Evolutionary conservation across 257 asterid species (phyloP), one percentile per base, ranked within the genome.

Genomic region (Dorcoceras hygrometricum): DNA sequence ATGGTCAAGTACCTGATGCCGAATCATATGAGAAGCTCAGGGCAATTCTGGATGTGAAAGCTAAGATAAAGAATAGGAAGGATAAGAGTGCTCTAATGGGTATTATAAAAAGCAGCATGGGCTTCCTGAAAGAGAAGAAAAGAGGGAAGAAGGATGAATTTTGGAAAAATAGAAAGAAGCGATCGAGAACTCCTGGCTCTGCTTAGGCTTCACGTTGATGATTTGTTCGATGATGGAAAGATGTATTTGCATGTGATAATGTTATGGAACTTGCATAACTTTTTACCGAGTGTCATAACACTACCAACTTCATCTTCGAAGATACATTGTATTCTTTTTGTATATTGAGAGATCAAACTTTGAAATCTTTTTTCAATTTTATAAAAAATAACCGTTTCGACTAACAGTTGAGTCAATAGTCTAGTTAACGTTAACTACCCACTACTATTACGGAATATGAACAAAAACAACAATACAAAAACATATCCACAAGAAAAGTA

Each of bases 1-100:
- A 82, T 60, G 81, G 91, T 63, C 89, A 90, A 60, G 89, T 94
- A 9, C 99, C 99, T 0, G 97, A 90, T 71, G 80, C 82, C 11
- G 77, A 72, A 68, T 84, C 96, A 5, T 94, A 90, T 70, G 79
- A 75, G 87, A 94, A 90, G 87, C 81, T 94, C 23, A 84, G 96
- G 77, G 84, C 87, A 14, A 79, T 90, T 63, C 67, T 93, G 73
- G 95, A 90, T 57, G 95, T 68, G 68, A 93, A 90, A 71, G 95
- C 92, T 12, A 82, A 79, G 18, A 75, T 82, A 69, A 93, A 90
- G 81, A 90, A 87, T 31, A 81, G 83, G 84, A 89, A 80, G 77
- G 99, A 93, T 65, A 81, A 78, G 83, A 90, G 95, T 73, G 97
- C 99, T 57, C 56, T 93, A 70, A 84, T 82, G 89, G 98, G 98